Base-by-base conservation (phyloP, 2,329 filamentous ascomycete species). In the Phialophora expanda region DNA sequence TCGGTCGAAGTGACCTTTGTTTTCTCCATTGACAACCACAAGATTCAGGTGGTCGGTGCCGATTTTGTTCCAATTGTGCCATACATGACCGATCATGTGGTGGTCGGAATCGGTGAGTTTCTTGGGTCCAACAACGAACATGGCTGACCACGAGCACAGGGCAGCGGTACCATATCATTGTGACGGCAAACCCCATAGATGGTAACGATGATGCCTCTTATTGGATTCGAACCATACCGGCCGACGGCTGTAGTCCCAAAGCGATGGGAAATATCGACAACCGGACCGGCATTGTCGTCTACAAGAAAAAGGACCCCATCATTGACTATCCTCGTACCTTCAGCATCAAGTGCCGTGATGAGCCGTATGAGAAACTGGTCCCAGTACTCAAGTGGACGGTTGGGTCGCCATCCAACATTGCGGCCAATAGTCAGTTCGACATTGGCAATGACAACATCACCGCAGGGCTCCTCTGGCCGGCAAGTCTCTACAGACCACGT, bases 361-460 rank as follows among this genome's bases (percentile, higher is more conserved):
- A 51, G 48, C 48, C 48, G 26, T 51, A 51, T 9, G 48, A 12
- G 20, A 51, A 51, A 9, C 22, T 51, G 14, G 32, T 24, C n/a
- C 66, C 66, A 11, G 56, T 62, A 14, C 22, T 69, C 8, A 59
- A 59, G 17, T 69, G 65, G 64, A 48, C 20, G 2, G 65, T 66
- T 11, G 48, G 48, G 11, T 28, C 20, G 14, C 48, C 48, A 2
- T 51, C 48, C 20, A 51, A 51, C 24, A 51, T 51, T 28, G 48
- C 48, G 22, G 48, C 48, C 22, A 14, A 51, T 17, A 51, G 48
- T 14, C 20, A 51, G 20, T 46, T 66, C 17, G 32, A 62, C 14
- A 32, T 57, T 22, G 38, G 24, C n/a, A 34, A 44, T 20, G 12
- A 56, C 28, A n/a, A 17, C 2, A 51, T 61, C 12, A 54, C 26